Conservation (phyloP, 129 eudicot genomes). For the Smallanthus sonchifolius region DNA sequence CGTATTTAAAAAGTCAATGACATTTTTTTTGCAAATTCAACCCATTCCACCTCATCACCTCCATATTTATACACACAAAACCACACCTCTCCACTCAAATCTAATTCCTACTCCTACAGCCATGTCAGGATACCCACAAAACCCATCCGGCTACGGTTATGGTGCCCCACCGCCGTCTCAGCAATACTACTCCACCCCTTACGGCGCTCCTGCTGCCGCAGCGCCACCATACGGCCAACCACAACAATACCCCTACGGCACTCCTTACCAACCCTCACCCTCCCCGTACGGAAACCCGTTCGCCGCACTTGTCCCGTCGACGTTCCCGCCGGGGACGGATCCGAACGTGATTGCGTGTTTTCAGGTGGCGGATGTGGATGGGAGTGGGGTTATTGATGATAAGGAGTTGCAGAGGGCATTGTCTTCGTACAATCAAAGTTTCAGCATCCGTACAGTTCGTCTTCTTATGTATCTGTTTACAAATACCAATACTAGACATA, state of each 20-base stretch:
- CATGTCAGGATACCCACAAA: slow-evolving; percentile 31
- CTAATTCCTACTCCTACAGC: not conserved
- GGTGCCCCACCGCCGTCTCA: slow-evolving; percentile 31
- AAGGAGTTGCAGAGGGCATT: slow-evolving; percentile 62
- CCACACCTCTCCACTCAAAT: not conserved
- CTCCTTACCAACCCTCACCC: slow-evolving; percentile 2
- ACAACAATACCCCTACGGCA: slow-evolving; percentile 6
- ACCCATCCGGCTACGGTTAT: slow-evolving; percentile 28
- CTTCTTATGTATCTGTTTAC: slow-evolving; percentile 80
- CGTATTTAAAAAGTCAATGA: not conserved
- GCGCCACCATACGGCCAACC: slow-evolving; percentile 4
- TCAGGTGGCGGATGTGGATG: slow-evolving; percentile 62
- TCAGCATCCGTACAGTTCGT: slow-evolving; percentile 68
- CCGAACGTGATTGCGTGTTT: slow-evolving; percentile 68
- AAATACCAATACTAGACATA: slow-evolving; percentile 42
- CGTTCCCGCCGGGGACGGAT: slow-evolving; percentile 82
- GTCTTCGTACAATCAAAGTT: slow-evolving; percentile 61
- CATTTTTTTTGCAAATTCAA: not conserved
- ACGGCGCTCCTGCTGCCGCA: slow-evolving; percentile 28
- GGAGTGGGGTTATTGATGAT: slow-evolving; percentile 79
- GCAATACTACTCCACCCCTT: slow-evolving; percentile 31
- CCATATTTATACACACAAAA: not conserved
- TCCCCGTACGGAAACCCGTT: slow-evolving; percentile 56
- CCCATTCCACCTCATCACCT: not conserved
- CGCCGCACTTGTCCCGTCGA: slow-evolving; percentile 53